A percentile compares a stretch with the other conserved stretches of the same genome.
Evolutionary conservation across 495 filamentous ascomycete genomes (phyloP).

Genomic region (Mytilinidion resinicola): DNA sequence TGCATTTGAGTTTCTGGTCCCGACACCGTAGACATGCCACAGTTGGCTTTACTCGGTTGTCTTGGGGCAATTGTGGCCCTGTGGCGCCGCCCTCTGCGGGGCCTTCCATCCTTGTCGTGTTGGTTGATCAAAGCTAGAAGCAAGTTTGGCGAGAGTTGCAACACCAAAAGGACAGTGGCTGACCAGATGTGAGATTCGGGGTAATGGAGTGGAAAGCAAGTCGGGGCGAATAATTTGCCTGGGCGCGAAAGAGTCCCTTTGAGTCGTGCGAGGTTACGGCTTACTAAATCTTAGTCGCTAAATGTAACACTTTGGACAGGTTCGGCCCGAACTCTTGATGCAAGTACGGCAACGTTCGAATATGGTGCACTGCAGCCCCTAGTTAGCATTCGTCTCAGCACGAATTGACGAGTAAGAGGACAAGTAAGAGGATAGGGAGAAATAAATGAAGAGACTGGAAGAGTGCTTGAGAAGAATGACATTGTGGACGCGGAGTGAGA

Average conservation of each 20-base stretch:
- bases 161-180: background rate
- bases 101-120: slow-evolving; percentile 1
- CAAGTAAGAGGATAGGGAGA: background rate
- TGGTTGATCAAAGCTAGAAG: background rate
- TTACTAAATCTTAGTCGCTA: background rate
- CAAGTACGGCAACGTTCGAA: too few relatives aligned
- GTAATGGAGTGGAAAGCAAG: slow-evolving; percentile 4
- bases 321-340: background rate
- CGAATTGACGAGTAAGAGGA: background rate
- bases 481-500: background rate
- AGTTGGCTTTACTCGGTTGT: background rate
- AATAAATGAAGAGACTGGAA: background rate
- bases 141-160: background rate
- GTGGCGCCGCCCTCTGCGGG: too few relatives aligned
- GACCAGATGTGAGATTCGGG: background rate
- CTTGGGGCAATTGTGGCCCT: background rate
- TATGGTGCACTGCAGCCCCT: too few relatives aligned
- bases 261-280: background rate
- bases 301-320: background rate
- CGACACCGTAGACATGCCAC: slow-evolving; percentile 7
- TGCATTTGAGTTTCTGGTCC: slow-evolving; percentile 5
- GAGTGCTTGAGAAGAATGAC: background rate
- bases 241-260: background rate
- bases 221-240: background rate
- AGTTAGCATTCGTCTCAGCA: background rate